Evolutionary conservation across 805 yeast species (phyloP), one percentile per base, ranked within the genome.

Genomic region (Metschnikowia lunata): DNA sequence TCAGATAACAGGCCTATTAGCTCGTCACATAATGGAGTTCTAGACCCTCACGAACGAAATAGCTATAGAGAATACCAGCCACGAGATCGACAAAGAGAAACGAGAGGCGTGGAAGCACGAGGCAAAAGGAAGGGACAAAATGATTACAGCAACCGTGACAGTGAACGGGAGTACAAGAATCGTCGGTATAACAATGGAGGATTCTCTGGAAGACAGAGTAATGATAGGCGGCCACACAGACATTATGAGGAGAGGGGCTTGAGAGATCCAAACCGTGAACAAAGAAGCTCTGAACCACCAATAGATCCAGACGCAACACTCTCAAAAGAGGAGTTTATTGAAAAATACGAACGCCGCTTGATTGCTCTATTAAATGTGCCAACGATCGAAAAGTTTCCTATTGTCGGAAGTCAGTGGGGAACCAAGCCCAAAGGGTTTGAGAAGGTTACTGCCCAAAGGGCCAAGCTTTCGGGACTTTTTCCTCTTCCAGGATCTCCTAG

Each of bases 381-480:
- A 0, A 71, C 83, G 0, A 62, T 87, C 28, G 75, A 78, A 35
- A 67, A 76, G 36, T 60, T 85, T n/a, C 65, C 67, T 38, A 67
- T 82, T 10, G 55, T 64, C 10, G 70, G 68, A 14, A 71, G 87
- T 0, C 64, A 71, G 39, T 88, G 95, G 95, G 93, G 87, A 40
- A 66, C 76, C 23, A 72, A 74, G 30, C 89, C 95, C 1, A 70
- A 71, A 48, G 91, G 88, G 0, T 84, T 84, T 58, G 93, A 86
- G 56, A 75, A 77, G 7, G 80, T 85, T 1, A 75, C 85, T 1
- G 85, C 93, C 0, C 86, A 82, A 48, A 71, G 83, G 47, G 95
- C 93, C 6, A 88, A 88, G 55, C 65, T 85, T 13, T 77, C 88
- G 1, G 96, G 96, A 0, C 61, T 86, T 2, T 88, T 88, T 55